phyloP scores from a whole-genome alignment of 495 filamentous ascomycete genomes.

The Penicillium cosmopolitanum region DNA sequence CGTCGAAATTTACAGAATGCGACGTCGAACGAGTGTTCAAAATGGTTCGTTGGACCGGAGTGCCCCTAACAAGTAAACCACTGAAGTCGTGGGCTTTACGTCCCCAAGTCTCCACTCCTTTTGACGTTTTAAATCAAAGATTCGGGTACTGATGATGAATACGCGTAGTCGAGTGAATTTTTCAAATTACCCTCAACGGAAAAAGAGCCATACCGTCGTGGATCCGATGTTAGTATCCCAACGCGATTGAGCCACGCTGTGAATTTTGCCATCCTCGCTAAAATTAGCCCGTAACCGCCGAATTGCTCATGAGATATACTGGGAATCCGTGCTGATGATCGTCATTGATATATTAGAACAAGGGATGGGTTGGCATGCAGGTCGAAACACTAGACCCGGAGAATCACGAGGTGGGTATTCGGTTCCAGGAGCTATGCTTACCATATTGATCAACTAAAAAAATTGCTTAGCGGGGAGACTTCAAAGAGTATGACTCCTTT shows the following conservation, averaged over 20 bases:
- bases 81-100: too few relatives aligned
- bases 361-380: slow-evolving; percentile 79
- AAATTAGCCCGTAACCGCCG: too few relatives aligned
- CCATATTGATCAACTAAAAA: not conserved
- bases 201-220: slow-evolving; percentile 67
- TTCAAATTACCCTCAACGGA: slow-evolving; percentile 65
- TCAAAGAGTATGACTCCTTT: slow-evolving; percentile 13
- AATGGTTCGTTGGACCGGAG: slow-evolving; percentile 20
- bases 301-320: too few relatives aligned
- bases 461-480: slow-evolving; percentile 10
- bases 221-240: slow-evolving; percentile 49
- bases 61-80: slow-evolving; percentile 25
- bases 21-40: slow-evolving; percentile 66
- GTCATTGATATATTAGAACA: slow-evolving; percentile 50
- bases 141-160: not conserved
- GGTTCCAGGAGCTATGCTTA: not conserved
- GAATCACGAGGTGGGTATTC: slow-evolving; percentile 62
- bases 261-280: too few relatives aligned
- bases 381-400: slow-evolving; percentile 78
- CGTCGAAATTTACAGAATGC: slow-evolving; percentile 55
- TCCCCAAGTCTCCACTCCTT: not conserved
- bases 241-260: too few relatives aligned
- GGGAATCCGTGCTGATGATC: too few relatives aligned
- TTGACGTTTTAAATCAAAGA: not conserved
- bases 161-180: slow-evolving; percentile 65